Conservation (phyloP, 352 stramenopile genomes). For the Hyaloperonospora brassicae region DNA sequence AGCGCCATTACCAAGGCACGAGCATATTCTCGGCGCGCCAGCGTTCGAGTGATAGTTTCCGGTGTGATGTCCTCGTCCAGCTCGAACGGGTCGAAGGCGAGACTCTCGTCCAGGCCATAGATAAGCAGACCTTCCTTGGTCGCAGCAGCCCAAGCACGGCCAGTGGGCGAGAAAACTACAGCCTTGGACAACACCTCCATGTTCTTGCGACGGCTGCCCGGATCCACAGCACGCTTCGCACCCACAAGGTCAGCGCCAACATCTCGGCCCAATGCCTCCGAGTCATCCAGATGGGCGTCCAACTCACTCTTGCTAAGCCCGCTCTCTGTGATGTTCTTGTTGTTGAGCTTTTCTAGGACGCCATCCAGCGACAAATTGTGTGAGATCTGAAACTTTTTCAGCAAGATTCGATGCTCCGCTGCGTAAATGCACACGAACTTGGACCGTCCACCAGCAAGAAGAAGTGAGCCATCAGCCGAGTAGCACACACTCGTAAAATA, state of each 20-base stretch:
- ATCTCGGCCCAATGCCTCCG: constrained; percentile 18
- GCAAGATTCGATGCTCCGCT: constrained; percentile 88
- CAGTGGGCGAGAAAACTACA: constrained; percentile 96
- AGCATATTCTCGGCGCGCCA: constrained; percentile 85
- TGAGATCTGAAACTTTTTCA: constrained; percentile 99
- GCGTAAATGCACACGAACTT: constrained; percentile 99
- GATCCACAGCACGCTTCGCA: constrained; percentile 87
- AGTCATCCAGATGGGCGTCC: constrained; percentile 54
- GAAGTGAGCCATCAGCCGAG: constrained; percentile 94
- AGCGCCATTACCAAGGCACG: constrained; percentile 94
- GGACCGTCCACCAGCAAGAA: constrained; percentile 94
- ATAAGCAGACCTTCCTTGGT: constrained; percentile 97
- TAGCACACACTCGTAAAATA: constrained; percentile 99
- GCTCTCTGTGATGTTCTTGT: constrained; percentile 69
- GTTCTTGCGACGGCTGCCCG: constrained; percentile 81
- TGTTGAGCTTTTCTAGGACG: constrained; percentile 95
- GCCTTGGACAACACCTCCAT: constrained; percentile 86
- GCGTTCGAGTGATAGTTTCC: constrained; percentile 80
- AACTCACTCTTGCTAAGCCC: constrained; percentile 64
- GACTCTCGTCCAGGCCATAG: constrained; percentile 93
- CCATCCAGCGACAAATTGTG: constrained; percentile 95
- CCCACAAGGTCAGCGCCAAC: constrained; percentile 57
- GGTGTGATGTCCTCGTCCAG: constrained; percentile 97
- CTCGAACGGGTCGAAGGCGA: constrained; percentile 98
- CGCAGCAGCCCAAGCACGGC: constrained; percentile 92